Percentiles rank a stretch among this genome's conserved stretches.
Evolutionary conservation across 1,139 yeast species (phyloP).

Genomic region (Pichia sp.): DNA sequence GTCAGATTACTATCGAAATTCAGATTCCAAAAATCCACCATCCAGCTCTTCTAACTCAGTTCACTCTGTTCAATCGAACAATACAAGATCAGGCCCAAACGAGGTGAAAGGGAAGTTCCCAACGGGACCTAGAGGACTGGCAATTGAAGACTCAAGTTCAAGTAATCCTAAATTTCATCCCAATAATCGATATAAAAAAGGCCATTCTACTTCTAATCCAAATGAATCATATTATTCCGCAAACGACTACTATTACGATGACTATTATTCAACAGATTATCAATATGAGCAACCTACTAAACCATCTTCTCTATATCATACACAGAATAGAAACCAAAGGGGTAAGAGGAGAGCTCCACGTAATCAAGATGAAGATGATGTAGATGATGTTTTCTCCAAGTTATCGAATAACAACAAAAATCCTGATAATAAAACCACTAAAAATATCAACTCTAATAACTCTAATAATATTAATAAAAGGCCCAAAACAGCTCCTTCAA

Average conservation of each 20-base stretch:
- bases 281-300: neutral
- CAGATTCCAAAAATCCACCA: neutral
- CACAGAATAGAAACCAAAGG: neutral
- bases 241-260: conserved; percentile 1
- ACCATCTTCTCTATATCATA: neutral
- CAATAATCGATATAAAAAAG: neutral
- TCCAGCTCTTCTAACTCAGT: neutral
- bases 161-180: neutral
- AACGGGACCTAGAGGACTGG: conserved; percentile 16
- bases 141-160: neutral
- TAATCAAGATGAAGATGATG: conserved; percentile 10
- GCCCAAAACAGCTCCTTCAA: neutral
- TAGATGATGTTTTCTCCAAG: conserved; percentile 11
- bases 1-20: neutral
- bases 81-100: neutral
- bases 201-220: neutral
- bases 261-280: neutral
- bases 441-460: neutral
- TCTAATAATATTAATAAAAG: conserved; percentile 2
- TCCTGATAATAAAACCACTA: neutral
- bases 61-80: neutral
- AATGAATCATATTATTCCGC: neutral
- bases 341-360: neutral
- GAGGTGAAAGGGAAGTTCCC: conserved; percentile 11
- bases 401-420: conserved; percentile 4